A percentile compares a stretch with the other conserved stretches of the same genome.
phyloP scores from a whole-genome alignment of 805 yeast genomes.

The Priceomyces fermenticarens region DNA sequence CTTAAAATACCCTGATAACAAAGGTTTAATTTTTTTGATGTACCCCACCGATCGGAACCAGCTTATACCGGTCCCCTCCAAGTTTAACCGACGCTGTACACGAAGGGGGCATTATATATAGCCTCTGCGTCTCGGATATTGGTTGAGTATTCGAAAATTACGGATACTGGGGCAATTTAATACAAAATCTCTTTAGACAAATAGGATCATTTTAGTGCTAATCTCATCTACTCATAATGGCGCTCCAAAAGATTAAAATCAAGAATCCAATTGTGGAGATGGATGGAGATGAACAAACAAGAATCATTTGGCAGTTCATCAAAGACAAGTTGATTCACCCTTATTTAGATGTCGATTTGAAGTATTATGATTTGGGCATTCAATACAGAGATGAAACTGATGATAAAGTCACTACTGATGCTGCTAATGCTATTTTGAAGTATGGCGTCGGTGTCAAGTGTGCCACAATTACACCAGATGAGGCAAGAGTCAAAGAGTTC shows the following conservation, averaged over 20 bases:
- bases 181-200: too few relatives aligned
- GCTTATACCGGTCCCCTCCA: too few relatives aligned
- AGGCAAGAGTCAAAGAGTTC: conserved; percentile 90
- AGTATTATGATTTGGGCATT: conserved; percentile 88
- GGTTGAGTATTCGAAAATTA: too few relatives aligned
- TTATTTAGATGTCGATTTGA: conserved; percentile 79
- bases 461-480: conserved; percentile 98
- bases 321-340: conserved; percentile 84
- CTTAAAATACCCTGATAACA: too few relatives aligned
- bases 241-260: conserved; percentile 61
- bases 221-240: conserved; percentile 3
- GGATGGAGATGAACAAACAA: conserved; percentile 98
- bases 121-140: too few relatives aligned
- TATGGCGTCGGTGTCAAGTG: conserved; percentile 94
- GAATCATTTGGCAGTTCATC: conserved; percentile 92
- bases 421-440: conserved; percentile 85
- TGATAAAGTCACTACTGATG: conserved; percentile 84
- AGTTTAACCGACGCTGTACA: too few relatives aligned
- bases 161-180: too few relatives aligned
- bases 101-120: too few relatives aligned
- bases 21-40: too few relatives aligned
- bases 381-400: conserved; percentile 83
- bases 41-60: too few relatives aligned
- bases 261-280: conserved; percentile 89
- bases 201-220: too few relatives aligned